phyloP scores from a whole-genome alignment of 352 stramenopile species.

The Pythium aphanidermatum region DNA sequence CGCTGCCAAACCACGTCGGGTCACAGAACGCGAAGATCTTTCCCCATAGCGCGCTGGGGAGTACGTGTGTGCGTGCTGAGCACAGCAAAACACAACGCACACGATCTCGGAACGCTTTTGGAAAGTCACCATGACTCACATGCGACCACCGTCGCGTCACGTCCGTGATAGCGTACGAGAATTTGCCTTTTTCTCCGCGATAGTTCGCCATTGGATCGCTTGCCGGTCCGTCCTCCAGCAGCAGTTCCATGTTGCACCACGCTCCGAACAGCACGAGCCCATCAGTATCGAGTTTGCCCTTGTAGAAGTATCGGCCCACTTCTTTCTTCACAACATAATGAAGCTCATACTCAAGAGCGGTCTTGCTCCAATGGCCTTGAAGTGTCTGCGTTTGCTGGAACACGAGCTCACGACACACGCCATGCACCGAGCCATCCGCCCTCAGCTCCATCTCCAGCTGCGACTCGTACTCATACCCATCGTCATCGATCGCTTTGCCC shows the following conservation, averaged over 20 bases:
- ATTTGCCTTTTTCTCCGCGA: conserved; percentile 47
- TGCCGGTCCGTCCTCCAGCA: conserved; percentile 9
- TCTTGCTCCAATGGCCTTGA: conserved; percentile 31
- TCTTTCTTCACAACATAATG: conserved; percentile 58
- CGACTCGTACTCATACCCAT: conserved; percentile 72
- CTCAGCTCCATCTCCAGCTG: conserved; percentile 41
- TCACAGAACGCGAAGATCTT: conserved; percentile 51
- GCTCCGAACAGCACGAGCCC: conserved; percentile 35
- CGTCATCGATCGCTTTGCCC: conserved; percentile 51
- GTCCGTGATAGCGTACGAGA: conserved; percentile 43
- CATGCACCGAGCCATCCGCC: conserved; percentile 26
- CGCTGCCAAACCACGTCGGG: conserved; percentile 40
- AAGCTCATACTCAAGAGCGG: conserved; percentile 34
- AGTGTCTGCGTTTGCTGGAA: conserved; percentile 45
- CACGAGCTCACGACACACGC: conserved; percentile 43
- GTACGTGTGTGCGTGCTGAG: conserved; percentile 29
- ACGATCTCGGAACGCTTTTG: conserved; percentile 27
- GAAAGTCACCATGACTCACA: conserved; percentile 39
- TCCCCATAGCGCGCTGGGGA: conserved; percentile 43
- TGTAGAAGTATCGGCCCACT: conserved; percentile 51
- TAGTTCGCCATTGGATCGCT: conserved; percentile 1
- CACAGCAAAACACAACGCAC: conserved; percentile 41
- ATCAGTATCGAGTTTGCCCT: conserved; percentile 26
- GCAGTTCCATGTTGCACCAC: conserved; percentile 42
- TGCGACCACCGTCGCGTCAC: conserved; percentile 38